phyloP scores from a whole-genome alignment of 2,329 filamentous ascomycete genomes.

The Alternaria arborescens region DNA sequence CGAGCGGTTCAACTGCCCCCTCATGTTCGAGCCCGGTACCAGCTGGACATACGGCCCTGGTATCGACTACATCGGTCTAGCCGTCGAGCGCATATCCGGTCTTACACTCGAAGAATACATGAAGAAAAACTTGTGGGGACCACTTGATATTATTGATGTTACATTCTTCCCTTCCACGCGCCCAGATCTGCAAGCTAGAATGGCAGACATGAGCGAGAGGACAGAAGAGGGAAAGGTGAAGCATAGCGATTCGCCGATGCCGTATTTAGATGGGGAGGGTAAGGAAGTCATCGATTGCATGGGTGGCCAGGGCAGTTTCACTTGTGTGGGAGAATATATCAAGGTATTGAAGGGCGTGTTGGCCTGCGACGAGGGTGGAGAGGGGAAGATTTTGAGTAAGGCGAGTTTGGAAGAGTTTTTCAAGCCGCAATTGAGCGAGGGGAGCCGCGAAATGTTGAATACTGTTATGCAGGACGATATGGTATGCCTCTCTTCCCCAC shows the following conservation, averaged over 20 bases:
- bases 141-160: conserved; percentile 59
- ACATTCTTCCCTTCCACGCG: conserved; percentile 59
- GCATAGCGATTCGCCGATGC: conserved; percentile 7
- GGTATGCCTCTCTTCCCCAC: conserved; percentile 9
- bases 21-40: conserved; percentile 55
- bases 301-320: conserved; percentile 39
- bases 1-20: conserved; percentile 50
- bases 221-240: conserved; percentile 25
- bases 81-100: conserved; percentile 55
- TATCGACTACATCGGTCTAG: conserved; percentile 59
- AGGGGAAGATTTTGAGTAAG: conserved; percentile 28
- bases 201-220: conserved; percentile 43
- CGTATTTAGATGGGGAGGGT: conserved; percentile 27
- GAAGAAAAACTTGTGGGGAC: conserved; percentile 59
- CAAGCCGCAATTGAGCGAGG: conserved; percentile 38
- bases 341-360: conserved; percentile 45
- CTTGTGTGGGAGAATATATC: conserved; percentile 35
- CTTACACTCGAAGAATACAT: conserved; percentile 68
- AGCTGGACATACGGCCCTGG: conserved; percentile 61
- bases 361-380: conserved; percentile 33
- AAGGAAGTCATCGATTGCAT: conserved; percentile 32
- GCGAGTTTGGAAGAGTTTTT: conserved; percentile 42
- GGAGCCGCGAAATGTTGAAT: conserved; percentile 21
- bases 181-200: conserved; percentile 30
- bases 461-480: conserved; percentile 48